Percentiles rank a stretch among this genome's conserved stretches.
These are phyloP conservation scores for Emmonsiellopsis sp. DNA, from an alignment of 2,329 filamentous ascomycete species.

Conservation along the genomic window DNA sequence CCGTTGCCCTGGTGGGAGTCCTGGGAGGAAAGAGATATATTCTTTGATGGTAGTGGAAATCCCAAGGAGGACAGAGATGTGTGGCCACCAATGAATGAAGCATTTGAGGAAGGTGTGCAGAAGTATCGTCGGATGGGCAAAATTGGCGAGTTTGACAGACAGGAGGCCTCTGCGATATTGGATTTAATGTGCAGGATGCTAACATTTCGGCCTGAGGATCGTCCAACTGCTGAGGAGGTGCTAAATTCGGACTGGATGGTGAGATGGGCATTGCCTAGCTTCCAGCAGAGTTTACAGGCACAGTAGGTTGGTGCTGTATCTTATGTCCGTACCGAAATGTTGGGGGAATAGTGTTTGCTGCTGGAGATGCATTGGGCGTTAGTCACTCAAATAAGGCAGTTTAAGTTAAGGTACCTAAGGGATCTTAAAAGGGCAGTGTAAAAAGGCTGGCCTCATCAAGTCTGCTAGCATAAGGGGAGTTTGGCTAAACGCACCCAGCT, in stretches of 20 bases:
- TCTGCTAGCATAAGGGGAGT: too few relatives aligned
- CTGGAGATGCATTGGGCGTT: too few relatives aligned
- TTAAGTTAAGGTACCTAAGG: too few relatives aligned
- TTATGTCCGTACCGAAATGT: too few relatives aligned
- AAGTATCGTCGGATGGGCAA: slow-evolving; percentile 3
- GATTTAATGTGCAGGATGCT: slow-evolving; percentile 5
- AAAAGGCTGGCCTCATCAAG: too few relatives aligned
- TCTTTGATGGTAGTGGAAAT: slow-evolving; percentile 8
- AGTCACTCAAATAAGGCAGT: too few relatives aligned
- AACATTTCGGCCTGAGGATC: slow-evolving; percentile 3
- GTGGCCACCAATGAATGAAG: slow-evolving; percentile 7
- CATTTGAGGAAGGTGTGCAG: slow-evolving; percentile 13
- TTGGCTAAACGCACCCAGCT: too few relatives aligned
- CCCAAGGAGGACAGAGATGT: slow-evolving; percentile 6
- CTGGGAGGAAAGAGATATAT: slow-evolving; percentile 9
- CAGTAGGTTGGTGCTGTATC: too few relatives aligned
- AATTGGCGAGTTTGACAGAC: slow-evolving; percentile 3
- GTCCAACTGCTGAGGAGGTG: slow-evolving; percentile 4
- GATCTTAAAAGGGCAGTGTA: too few relatives aligned
- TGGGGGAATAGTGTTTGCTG: too few relatives aligned
- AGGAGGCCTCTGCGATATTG: slow-evolving; percentile 2
- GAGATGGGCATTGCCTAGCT: slow-evolving; percentile 6
- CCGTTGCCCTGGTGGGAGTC: slow-evolving; percentile 8
- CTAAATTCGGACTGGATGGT: slow-evolving; percentile 7
- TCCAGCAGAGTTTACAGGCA: slow-evolving; percentile 2